Base-by-base conservation (phyloP, 176 grass and related monocot species). In the Cenchrus purpureus region DNA sequence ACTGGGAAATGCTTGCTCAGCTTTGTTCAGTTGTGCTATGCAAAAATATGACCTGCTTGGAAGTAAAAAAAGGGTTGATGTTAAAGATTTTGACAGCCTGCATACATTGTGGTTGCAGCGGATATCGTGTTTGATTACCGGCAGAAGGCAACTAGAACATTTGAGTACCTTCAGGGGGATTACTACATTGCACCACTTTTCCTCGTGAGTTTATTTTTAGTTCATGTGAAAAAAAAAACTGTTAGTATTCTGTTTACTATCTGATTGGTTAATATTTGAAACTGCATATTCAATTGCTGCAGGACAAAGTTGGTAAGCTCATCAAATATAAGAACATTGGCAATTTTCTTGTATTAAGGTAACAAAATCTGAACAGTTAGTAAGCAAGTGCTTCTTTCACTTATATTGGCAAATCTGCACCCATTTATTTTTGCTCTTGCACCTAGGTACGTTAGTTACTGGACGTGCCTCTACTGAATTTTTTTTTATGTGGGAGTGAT, bases 301-400 rank as follows among this genome's bases (percentile, higher is more conserved):
- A 95, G 95, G 95, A 95, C 88, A 98, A 95, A 98, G 90, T 98
- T 89, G 92, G 95, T 98, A 95, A 98, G 90, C 71, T 86, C 56
- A 40, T 85, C 46, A 81, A 91, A 66, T 76, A 49, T 81, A 88
- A n/a, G 22, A 73, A 45, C 64, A 71, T 71, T 51, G 40, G 55
- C 15, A 17, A 61, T 81, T 31, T 89, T 87, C 2, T 76, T 83
- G 25, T 87, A 51, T 56, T 73, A 78, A 90, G 93, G 82, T 90
- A 90, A 81, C 25, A 7, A 28, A 37, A 55, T 61, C 28, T 54
- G 28, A 49, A 57, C 11, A 44, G 48, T 52, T 71, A 34, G 19
- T 45, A 74, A 49, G 37, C 17, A 59, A 52, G 12, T 31, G 10
- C 40, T 14, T 83, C 19, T 42, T 48, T 76, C 16, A 32, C 16